phyloP scores from a whole-genome alignment of 768 basidiomycete species.

The Termitomyces titanicus region DNA sequence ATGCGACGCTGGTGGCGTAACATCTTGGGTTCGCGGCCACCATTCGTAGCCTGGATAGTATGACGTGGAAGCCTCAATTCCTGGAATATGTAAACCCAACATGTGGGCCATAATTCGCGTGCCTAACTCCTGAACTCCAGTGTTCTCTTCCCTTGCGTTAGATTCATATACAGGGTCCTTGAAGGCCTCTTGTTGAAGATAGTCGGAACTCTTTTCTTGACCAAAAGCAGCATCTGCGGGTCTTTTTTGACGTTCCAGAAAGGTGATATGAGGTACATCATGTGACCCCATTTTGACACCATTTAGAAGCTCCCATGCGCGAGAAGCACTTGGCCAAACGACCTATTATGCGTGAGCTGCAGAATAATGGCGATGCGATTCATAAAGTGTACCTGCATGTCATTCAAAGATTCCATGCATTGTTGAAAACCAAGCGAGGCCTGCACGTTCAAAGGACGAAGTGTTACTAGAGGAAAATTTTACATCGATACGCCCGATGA shows the following conservation, averaged over 20 bases:
- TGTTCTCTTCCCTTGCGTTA: conserved; percentile 24
- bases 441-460: conserved; percentile 69
- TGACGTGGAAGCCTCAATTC: conserved; percentile 57
- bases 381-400: conserved; percentile 53
- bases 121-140: conserved; percentile 60
- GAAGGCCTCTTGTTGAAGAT: conserved; percentile 39
- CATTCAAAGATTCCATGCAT: conserved; percentile 58
- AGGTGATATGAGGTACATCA: conserved; percentile 31
- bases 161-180: conserved; percentile 18
- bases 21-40: conserved; percentile 51
- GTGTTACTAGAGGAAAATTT: conserved; percentile 45
- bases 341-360: conserved; percentile 24
- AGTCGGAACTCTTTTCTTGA: conserved; percentile 44
- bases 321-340: conserved; percentile 69
- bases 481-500: conserved; percentile 5
- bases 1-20: conserved; percentile 16
- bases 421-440: conserved; percentile 64
- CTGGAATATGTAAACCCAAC: conserved; percentile 64
- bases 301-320: conserved; percentile 63
- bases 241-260: conserved; percentile 50
- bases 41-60: conserved; percentile 59
- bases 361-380: conserved; percentile 1
- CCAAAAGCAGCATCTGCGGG: conserved; percentile 63
- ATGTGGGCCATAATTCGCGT: conserved; percentile 70
- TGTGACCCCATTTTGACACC: conserved; percentile 59